phyloP scores from a whole-genome alignment of 441 rosid species.

The Gossypium gossypioides region DNA sequence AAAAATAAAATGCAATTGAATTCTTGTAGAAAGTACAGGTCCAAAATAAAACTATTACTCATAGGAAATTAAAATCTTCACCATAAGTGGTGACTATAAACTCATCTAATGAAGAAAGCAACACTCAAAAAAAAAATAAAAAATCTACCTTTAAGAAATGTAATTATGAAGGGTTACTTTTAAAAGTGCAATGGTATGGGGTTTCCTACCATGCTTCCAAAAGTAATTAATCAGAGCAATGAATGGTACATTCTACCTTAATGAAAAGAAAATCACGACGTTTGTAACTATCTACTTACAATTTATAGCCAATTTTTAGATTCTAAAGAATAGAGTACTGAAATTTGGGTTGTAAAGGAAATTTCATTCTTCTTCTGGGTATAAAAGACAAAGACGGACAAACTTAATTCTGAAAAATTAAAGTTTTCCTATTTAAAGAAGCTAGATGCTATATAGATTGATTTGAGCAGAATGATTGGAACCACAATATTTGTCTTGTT shows the following conservation, averaged over 20 bases:
- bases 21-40: no score
- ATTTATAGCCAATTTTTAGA: not conserved
- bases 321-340: not conserved
- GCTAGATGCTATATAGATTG: not conserved
- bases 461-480: not conserved
- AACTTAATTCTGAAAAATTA: not conserved
- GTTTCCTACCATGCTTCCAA: not conserved
- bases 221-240: not conserved
- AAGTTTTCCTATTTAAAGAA: not conserved
- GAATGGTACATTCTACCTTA: not conserved
- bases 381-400: not conserved
- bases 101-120: no score
- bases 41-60: no score
- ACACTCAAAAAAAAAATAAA: no score
- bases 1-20: constrained; percentile 2
- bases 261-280: not conserved
- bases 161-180: not conserved
- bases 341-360: not conserved
- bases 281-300: not conserved
- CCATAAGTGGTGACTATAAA: no score
- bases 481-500: not conserved
- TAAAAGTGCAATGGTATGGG: not conserved
- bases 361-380: not conserved
- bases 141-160: not conserved
- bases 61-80: no score